Conservation (phyloP, 176 grass and related monocot species). For the Paspalum notatum region DNA sequence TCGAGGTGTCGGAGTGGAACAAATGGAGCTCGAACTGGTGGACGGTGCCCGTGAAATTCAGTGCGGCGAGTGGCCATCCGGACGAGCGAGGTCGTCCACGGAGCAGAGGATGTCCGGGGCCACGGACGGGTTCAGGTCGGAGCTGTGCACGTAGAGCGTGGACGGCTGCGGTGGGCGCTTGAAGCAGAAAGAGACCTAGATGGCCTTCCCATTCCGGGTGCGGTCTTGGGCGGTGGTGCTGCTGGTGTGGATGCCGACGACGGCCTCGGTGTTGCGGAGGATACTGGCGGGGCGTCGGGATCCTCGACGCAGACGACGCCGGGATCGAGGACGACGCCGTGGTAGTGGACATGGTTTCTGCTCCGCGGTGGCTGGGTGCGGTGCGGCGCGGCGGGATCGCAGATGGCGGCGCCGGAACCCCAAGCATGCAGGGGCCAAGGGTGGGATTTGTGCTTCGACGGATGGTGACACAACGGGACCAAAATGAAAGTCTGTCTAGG, state of each 20-base stretch:
- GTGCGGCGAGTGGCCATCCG: neutral
- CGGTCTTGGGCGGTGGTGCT: neutral
- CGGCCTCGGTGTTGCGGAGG: neutral
- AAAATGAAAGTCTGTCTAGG: too few species aligned
- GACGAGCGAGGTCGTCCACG: neutral
- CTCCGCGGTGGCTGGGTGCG: too few species aligned
- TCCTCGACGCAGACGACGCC: neutral
- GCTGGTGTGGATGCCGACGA: neutral
- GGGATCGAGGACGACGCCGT: neutral
- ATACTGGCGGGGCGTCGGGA: neutral
- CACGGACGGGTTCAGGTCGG: neutral
- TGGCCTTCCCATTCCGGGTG: neutral
- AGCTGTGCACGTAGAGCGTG: neutral
- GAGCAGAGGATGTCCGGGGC: neutral
- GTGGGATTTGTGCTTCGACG: too few species aligned
- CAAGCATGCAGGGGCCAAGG: too few species aligned
- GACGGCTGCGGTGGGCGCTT: neutral
- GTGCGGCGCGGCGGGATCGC: too few species aligned
- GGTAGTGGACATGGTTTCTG: too few species aligned
- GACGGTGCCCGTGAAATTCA: fast-evolving
- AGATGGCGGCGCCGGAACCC: too few species aligned
- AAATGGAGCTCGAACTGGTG: neutral
- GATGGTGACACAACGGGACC: too few species aligned
- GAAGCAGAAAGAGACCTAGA: neutral
- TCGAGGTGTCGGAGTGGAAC: neutral